A percentile compares a stretch with the other conserved stretches of the same genome.
Evolutionary conservation across 2,329 filamentous ascomycete species (phyloP).

Genomic region (Trichoderma gracile): DNA sequence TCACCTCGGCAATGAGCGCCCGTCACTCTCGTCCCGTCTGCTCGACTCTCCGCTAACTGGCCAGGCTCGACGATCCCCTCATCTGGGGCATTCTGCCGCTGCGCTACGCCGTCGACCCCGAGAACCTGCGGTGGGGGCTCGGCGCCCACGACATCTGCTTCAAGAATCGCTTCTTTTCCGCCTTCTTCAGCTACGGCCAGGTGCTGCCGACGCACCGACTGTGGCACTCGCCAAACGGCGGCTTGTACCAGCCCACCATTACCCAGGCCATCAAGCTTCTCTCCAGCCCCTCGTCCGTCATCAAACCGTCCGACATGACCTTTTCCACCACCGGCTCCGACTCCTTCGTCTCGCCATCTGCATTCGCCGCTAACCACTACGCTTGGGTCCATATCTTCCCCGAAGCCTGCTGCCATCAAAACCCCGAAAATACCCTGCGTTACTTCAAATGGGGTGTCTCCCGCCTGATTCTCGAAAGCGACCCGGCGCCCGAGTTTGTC

Average conservation of each 20-base stretch:
- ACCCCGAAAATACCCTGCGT: conserved; percentile 73
- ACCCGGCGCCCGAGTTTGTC: conserved; percentile 83
- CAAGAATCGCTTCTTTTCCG: conserved; percentile 69
- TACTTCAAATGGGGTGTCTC: conserved; percentile 99
- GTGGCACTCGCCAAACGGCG: conserved; percentile 75
- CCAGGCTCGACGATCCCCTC: conserved; percentile 87
- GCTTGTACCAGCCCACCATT: conserved; percentile 87
- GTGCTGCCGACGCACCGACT: conserved; percentile 85
- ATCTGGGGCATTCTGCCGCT: conserved; percentile 89
- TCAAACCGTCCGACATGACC: conserved; percentile 48
- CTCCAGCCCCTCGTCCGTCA: conserved; percentile 55
- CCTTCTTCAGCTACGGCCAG: conserved; percentile 88
- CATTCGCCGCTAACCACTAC: conserved; percentile 67
- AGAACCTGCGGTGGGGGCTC: conserved; percentile 82
- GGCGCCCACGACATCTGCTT: conserved; percentile 97
- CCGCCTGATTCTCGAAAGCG: conserved; percentile 84
- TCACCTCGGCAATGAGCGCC: background rate
- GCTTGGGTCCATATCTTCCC: conserved; percentile 96
- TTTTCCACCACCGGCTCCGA: conserved; percentile 70
- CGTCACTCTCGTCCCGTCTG: background rate
- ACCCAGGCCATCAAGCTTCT: conserved; percentile 82
- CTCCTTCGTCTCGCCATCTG: conserved; percentile 68
- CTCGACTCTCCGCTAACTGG: conserved; percentile 12
- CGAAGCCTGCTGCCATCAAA: conserved; percentile 91
- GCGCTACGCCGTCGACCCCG: conserved; percentile 67